Evolutionary conservation across 805 yeast species (phyloP), one percentile per base, ranked within the genome.

Genomic region (Candida glaebosa): DNA sequence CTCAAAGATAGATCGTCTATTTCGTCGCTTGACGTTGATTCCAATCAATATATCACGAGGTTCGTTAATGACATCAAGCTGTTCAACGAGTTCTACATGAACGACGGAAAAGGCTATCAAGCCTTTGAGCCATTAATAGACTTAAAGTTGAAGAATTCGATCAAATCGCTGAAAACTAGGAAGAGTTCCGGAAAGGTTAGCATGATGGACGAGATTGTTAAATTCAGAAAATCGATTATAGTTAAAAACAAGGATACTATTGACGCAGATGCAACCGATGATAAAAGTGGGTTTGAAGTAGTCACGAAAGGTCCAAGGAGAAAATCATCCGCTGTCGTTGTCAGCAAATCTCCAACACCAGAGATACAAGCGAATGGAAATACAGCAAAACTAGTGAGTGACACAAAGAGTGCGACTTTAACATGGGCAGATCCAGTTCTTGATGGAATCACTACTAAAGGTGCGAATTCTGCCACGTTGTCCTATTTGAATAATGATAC

Each of bases 41-140:
- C 63, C 1, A 47, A 45, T 19, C n/a, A 15, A 1, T 42, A 58
- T 18, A 31, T 63, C 9, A 34, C 40, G 5, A 35, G 44, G 3
- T 69, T 65, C 37, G 31, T 64, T 7, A 42, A 37, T 12, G 46
- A 60, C 32, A 30, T 48, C 2, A 31, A 34, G 1, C 41, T 12
- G 2, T 65, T 51, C 45, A 66, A 67, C 39, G 64, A 61, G 31
- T 40, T 45, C 2, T 68, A 63, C 37, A 60, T 69, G 57, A 59
- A 63, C 40, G 66, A 67, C 40, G 43, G 53, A 10, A 59, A 57
- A 38, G 72, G 72, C 0, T 61, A 41, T 36, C 18, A 39, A 35
- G 52, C 59, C 4, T 69, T 69, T 47, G 64, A 56, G 24, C 72
- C 72, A 2, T 47, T 66, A 19, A 41, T 68, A 22, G 75, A 69